Base-by-base conservation (phyloP, 768 basidiomycete species). In the Omphalotus guepiniiformis region DNA sequence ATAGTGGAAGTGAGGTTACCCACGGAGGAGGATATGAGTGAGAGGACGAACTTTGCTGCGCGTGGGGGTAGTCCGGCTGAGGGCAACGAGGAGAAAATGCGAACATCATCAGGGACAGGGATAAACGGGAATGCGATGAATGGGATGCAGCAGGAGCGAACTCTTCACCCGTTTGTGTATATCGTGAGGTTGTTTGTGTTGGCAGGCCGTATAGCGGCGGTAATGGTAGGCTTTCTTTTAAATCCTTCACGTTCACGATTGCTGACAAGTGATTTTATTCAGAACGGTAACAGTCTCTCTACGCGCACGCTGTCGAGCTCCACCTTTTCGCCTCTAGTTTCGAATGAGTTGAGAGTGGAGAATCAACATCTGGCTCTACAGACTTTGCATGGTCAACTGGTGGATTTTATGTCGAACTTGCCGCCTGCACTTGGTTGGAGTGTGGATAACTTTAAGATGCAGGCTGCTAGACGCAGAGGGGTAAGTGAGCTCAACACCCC, bases 1-100 rank as follows among this genome's bases (percentile, higher is more conserved):
- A 45, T 53, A 11, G 49, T 53, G 18, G 51, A 53, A 28, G 49
- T 53, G 4, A 47, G 48, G 7, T 26, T 53, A 1, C 51, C 51
- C 3, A 26, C 41, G 12, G 48, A 53, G 34, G 48, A 53, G 22
- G 51, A 53, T 16, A 36, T 53, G 15, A 15, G 36, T 22, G 22
- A 45, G 48, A 26, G 34, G 28, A 34, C 16, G 12, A 21, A 27
- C 25, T 23, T 39, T 32, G 15, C 39, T 28, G 25, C 28, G 22
- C 11, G 28, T n/a, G 19, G 39, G 39, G 21, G 23, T 39, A n/a
- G 23, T n/a, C n/a, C 30, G 9, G 9, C 30, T 32, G n/a, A n/a
- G n/a, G n/a, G n/a, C n/a, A n/a, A n/a, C n/a, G n/a, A n/a, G n/a
- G n/a, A n/a, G n/a, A n/a, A n/a, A n/a, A n/a, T n/a, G n/a, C n/a